These are phyloP conservation scores for Eucalyptus curtisii DNA, from an alignment of 345 rosid genomes.

Conservation along the genomic window DNA sequence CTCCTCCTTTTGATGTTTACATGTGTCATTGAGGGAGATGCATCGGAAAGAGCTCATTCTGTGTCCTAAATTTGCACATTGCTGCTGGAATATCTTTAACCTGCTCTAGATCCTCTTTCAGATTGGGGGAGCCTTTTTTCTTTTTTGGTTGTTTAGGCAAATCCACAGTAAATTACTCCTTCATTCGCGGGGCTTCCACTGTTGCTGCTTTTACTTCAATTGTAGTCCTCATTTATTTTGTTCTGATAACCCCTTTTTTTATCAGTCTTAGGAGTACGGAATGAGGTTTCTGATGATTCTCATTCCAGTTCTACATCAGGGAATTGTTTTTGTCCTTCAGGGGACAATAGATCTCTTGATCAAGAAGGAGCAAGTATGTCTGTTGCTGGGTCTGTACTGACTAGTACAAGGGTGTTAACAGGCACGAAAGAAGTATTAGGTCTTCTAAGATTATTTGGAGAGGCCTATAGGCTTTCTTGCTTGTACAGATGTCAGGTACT, in stretches of 20 bases:
- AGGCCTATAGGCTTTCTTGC: constrained; percentile 88
- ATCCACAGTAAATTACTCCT: background rate
- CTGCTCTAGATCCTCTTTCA: background rate
- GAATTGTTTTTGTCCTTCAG: constrained; percentile 27
- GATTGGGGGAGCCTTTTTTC: background rate
- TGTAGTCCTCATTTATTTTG: background rate
- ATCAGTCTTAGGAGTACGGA: constrained; percentile 54
- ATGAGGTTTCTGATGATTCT: constrained; percentile 66
- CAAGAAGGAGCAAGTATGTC: constrained; percentile 46
- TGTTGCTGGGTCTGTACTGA: constrained; percentile 28
- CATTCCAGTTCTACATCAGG: constrained; percentile 41
- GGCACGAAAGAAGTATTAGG: constrained; percentile 63
- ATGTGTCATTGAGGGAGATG: background rate
- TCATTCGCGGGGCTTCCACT: background rate
- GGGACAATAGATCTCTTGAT: constrained; percentile 42
- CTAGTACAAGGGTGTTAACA: constrained; percentile 29
- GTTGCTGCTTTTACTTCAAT: background rate
- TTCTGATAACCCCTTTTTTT: background rate
- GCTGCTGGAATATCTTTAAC: background rate
- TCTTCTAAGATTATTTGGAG: constrained; percentile 78
- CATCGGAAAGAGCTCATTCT: background rate
- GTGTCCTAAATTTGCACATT: background rate
- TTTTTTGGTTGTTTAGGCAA: background rate
- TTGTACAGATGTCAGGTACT: constrained; percentile 80
- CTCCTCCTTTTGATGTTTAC: background rate